Percentiles rank a stretch among this genome's conserved stretches.
Conservation (phyloP, 139 green algal species). For the Ettlia oleoabundans region DNA sequence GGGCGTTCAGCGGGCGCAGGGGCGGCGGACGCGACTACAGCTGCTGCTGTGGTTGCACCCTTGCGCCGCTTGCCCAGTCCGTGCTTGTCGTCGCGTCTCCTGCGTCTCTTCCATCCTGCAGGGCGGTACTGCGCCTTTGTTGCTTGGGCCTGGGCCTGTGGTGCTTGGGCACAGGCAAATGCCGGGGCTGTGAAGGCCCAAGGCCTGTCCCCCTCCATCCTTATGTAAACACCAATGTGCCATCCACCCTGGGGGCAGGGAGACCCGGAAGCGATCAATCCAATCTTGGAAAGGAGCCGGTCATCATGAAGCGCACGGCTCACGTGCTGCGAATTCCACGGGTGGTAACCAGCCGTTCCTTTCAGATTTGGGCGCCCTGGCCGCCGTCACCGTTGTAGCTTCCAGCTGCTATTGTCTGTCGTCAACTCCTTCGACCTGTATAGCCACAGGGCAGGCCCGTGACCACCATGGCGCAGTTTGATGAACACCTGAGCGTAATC, state of each 20-base stretch:
- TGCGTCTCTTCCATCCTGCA: background rate
- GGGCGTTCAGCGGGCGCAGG: background rate
- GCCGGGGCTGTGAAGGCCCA: background rate
- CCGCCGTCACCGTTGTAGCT: background rate
- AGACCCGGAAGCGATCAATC: too few species aligned
- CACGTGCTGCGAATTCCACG: too few species aligned
- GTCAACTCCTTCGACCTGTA: too few species aligned
- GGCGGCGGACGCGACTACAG: too few species aligned
- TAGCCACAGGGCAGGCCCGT: too few species aligned
- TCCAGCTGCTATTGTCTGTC: background rate
- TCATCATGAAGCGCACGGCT: too few species aligned
- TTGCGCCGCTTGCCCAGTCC: background rate
- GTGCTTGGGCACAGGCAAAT: background rate
- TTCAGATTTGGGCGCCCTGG: too few species aligned
- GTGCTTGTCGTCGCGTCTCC: background rate
- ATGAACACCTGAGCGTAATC: constrained; percentile 48
- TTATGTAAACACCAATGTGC: background rate
- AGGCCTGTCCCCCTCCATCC: background rate
- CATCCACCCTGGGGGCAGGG: too few species aligned
- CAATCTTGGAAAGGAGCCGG: too few species aligned
- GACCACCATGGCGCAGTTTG: constrained; percentile 15
- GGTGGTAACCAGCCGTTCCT: too few species aligned
- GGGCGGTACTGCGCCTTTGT: background rate
- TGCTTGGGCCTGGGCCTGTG: background rate
- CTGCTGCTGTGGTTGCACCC: too few species aligned